Base-by-base conservation (phyloP, 2,329 filamentous ascomycete genomes). In the Capronia coronata region DNA sequence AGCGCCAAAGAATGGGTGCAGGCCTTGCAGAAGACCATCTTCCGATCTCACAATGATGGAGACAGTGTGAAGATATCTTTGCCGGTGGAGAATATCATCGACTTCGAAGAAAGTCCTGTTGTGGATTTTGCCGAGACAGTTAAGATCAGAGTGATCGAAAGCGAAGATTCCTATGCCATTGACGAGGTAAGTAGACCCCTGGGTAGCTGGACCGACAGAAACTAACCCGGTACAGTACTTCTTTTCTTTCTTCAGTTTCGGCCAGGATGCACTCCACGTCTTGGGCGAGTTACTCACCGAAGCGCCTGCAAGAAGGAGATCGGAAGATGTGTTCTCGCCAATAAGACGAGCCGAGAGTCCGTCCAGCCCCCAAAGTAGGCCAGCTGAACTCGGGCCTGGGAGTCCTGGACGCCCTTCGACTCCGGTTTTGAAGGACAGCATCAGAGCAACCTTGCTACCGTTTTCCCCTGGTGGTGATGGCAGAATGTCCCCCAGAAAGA, bases 1-100 rank as follows among this genome's bases (percentile, higher is more conserved):
- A 95, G 87, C 64, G 93, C 93, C 9, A 93, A 88, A 66, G 93
- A 97, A 72, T 98, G 93, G 93, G 90, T 96, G 39, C 93, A 93
- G 68, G 82, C 86, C 46, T 73, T 98, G 21, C 91, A 96, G 64
- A 86, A 93, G 52, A 90, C 95, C 59, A 96, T 97, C 49, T 97
- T 97, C 64, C 79, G 90, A 43, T 91, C 89, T 9, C 90, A 94
- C 68, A 97, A 97, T 63, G 91, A 96, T 56, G 91, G 93, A 8
- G 90, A 96, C 64, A 95, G 90, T 63, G 87, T 98, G 66, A 97
- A 97, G 71, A 94, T 97, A 48, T 93, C 87, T 1, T 71, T 97
- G 22, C 91, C 90, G 0, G 86, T 95, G 44, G 78, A 83, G 51
- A 95, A 94, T 58, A 78, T 97, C 16, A 82, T 97, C 50, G 91